Conservation (phyloP, 805 yeast genomes). For the Saccharomycopsis sp. region DNA sequence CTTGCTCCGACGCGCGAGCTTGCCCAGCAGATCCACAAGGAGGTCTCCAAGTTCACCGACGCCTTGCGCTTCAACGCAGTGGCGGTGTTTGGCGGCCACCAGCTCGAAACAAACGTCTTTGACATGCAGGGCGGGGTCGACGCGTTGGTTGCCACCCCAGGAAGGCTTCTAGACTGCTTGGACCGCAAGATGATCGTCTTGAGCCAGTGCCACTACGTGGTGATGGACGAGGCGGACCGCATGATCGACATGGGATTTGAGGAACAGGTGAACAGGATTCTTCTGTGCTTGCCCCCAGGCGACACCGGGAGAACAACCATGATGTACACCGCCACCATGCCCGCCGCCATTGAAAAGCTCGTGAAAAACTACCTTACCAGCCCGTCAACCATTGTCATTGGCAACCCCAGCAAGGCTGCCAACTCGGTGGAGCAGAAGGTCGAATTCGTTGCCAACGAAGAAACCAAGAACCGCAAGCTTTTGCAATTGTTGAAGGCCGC, state of each 20-base stretch:
- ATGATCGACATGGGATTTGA: constrained; percentile 96
- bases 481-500: constrained; percentile 29
- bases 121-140: constrained; percentile 59
- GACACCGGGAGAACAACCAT: constrained; percentile 41
- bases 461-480: constrained; percentile 37
- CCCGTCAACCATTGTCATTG: constrained; percentile 61
- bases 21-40: constrained; percentile 75
- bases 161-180: constrained; percentile 74
- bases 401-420: constrained; percentile 54
- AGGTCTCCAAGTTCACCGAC: constrained; percentile 45
- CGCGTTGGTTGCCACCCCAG: constrained; percentile 89
- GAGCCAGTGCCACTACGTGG: constrained; percentile 53
- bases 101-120: constrained; percentile 61
- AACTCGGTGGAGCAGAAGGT: constrained; percentile 66
- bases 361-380: constrained; percentile 50
- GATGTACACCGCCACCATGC: constrained; percentile 95
- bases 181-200: constrained; percentile 57
- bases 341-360: constrained; percentile 58
- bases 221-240: constrained; percentile 90
- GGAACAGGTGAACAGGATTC: constrained; percentile 57
- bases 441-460: constrained; percentile 39
- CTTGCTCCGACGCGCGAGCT: constrained; percentile 92
- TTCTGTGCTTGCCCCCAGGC: constrained; percentile 41
- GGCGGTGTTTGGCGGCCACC: constrained; percentile 84
- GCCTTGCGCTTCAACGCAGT: constrained; percentile 36